Percentiles rank a stretch among this genome's conserved stretches.
Conservation (phyloP, 257 asterid genomes). For the Salvia rosmarinus region DNA sequence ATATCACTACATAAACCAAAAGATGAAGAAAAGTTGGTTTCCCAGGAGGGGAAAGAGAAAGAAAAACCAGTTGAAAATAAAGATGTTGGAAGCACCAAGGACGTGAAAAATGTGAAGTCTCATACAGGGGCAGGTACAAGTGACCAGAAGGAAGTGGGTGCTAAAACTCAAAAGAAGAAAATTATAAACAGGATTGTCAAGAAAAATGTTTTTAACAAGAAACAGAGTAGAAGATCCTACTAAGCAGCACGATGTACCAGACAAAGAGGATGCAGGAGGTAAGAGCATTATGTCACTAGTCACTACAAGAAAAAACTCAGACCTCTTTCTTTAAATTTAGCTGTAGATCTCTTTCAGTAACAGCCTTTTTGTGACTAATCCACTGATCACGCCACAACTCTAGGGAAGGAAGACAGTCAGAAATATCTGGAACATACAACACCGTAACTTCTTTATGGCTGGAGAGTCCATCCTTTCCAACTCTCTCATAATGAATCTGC, state of each 20-base stretch:
- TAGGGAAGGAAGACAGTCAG: conserved; percentile 84
- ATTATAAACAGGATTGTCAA: conserved; percentile 71
- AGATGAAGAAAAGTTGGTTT: conserved; percentile 40
- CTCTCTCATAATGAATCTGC: conserved; percentile 92
- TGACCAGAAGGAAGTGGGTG: conserved; percentile 46
- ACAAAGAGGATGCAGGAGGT: conserved; percentile 47
- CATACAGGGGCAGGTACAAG: conserved; percentile 44
- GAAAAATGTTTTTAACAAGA: conserved; percentile 48
- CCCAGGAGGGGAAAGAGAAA: conserved; percentile 48
- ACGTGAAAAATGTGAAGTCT: conserved; percentile 39
- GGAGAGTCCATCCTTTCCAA: conserved; percentile 84
- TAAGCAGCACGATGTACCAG: conserved; percentile 40
- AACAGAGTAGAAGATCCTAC: conserved; percentile 42
- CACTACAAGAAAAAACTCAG: conserved; percentile 15
- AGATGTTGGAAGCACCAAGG: conserved; percentile 47
- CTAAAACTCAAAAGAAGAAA: conserved; percentile 75
- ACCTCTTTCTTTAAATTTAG: conserved; percentile 68
- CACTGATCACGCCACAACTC: conserved; percentile 86
- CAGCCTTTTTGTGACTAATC: conserved; percentile 68
- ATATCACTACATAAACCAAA: too few relatives aligned
- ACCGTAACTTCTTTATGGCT: conserved; percentile 95
- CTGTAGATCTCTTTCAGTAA: conserved; percentile 68
- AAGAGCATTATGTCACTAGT: conserved; percentile 39
- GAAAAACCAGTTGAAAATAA: conserved; percentile 45
- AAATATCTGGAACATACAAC: conserved; percentile 82